phyloP scores from a whole-genome alignment of 1,284 basidiomycete genomes.

The Apiotrichum mycotoxinovorans region DNA sequence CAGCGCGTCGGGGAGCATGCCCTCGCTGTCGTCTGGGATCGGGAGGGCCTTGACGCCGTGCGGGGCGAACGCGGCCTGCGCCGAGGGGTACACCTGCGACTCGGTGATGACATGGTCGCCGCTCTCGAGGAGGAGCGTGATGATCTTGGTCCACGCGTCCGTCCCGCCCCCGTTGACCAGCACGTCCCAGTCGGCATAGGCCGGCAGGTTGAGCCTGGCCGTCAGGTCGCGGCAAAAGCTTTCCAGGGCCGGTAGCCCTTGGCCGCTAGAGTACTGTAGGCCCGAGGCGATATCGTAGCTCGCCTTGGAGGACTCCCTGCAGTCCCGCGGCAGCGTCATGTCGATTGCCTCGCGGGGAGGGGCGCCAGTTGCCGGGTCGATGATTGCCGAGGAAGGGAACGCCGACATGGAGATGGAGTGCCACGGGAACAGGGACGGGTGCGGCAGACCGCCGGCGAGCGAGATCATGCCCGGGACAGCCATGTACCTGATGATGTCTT shows the following conservation, averaged over 20 bases:
- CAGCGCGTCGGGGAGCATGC: constrained; percentile 61
- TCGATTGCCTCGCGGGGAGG: constrained; percentile 49
- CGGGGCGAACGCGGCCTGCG: constrained; percentile 34
- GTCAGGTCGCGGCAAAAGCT: constrained; percentile 55
- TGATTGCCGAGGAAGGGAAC: constrained; percentile 28
- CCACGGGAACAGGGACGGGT: constrained; percentile 43
- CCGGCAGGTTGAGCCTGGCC: constrained; percentile 60
- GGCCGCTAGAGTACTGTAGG: constrained; percentile 62
- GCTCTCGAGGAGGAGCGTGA: constrained; percentile 61
- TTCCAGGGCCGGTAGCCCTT: constrained; percentile 25
- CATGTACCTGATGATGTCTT: constrained; percentile 46
- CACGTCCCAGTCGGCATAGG: constrained; percentile 59
- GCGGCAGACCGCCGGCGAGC: constrained; percentile 40
- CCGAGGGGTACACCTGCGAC: constrained; percentile 47
- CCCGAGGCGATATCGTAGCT: constrained; percentile 56
- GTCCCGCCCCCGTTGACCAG: constrained; percentile 69
- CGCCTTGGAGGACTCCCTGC: constrained; percentile 27
- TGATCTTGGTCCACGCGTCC: constrained; percentile 56
- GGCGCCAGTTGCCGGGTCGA: constrained; percentile 54
- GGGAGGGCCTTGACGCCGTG: constrained; percentile 22
- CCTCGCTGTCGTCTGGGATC: constrained; percentile 66
- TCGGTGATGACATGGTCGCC: constrained; percentile 67
- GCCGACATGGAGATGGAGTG: constrained; percentile 34
- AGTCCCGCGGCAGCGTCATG: constrained; percentile 58
- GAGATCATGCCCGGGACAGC: constrained; percentile 28